Evolutionary conservation across 805 yeast species (phyloP), one percentile per base, ranked within the genome.

Genomic region (Hermanozyma aechmeae): DNA sequence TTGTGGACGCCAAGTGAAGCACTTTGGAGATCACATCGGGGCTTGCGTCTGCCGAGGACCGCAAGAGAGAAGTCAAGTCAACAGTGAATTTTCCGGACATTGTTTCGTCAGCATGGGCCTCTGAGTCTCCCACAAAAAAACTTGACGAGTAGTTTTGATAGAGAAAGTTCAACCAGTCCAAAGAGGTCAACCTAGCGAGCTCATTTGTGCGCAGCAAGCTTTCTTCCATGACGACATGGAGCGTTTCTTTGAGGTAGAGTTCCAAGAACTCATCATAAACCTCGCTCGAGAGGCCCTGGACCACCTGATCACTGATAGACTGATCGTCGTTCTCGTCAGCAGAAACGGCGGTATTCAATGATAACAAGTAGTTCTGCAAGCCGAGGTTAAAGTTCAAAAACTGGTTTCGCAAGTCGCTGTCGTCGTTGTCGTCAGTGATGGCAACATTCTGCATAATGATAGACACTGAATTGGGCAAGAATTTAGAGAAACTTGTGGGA

Each of bases 141-240:
- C 51, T 41, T 4, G 48, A 40, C 2, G 61, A 47, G 33, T 79
- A 78, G 40, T 78, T 78, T 16, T 73, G 66, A 46, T 86, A 89
- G 23, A 92, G 63, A 68, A 84, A 73, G 11, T 76, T 74, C 18
- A 92, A 61, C 98, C 98, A 92, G 39, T 87, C 95, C 20, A 92
- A 58, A 15, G 92, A 78, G 0, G 93, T 84, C 19, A 85, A 67
- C 34, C 92, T 68, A 0, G 96, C 81, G 16, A 77, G 74, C 36
- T 85, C 95, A 41, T 82, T 78, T 15, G 49, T 32, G 5, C 54
- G 48, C 25, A 50, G 50, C 14, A 59, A 46, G 32, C 60, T 58
- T 47, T 86, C 94, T 23, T 74, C 50, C 3, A 84, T 77, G 32
- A 89, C 63, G 4, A 79, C 76, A 33, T 76, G 76, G 23, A 86